Percentiles rank a stretch among this genome's conserved stretches.
These are phyloP conservation scores for Colletotrichum theobromicola DNA, from an alignment of 2,329 filamentous ascomycete species.

Conservation along the genomic window DNA sequence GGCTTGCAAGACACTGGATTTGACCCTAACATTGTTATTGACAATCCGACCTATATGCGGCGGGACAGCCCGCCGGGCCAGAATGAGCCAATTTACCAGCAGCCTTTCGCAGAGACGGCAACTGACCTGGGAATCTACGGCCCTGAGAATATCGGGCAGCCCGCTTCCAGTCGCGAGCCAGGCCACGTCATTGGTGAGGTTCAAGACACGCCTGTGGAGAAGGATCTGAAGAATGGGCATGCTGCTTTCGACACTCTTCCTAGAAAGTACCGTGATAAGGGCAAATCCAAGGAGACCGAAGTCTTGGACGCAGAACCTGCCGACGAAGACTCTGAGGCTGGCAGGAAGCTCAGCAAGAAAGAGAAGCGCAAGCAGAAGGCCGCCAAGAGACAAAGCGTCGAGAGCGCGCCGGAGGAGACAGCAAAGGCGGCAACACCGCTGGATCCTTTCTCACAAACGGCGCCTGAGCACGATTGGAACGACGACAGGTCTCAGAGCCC, in stretches of 20 bases:
- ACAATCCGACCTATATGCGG: slow-evolving; percentile 67
- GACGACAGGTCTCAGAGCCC: slow-evolving; percentile 1
- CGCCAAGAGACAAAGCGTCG: slow-evolving; percentile 38
- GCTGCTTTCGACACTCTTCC: slow-evolving; percentile 32
- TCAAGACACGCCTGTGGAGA: slow-evolving; percentile 39
- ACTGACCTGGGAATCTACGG: slow-evolving; percentile 42
- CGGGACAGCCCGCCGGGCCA: slow-evolving; percentile 69
- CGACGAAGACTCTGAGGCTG: slow-evolving; percentile 23
- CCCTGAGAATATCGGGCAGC: slow-evolving; percentile 34
- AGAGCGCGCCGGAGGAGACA: not conserved
- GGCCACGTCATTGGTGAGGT: slow-evolving; percentile 56
- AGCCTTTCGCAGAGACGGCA: slow-evolving; percentile 54
- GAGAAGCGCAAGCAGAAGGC: slow-evolving; percentile 53
- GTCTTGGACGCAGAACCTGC: not conserved
- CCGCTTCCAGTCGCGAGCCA: slow-evolving; percentile 32
- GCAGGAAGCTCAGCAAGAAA: slow-evolving; percentile 49
- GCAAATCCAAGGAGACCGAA: slow-evolving; percentile 27
- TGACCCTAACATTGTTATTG: slow-evolving; percentile 71
- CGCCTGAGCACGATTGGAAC: not conserved
- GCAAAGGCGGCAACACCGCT: not conserved
- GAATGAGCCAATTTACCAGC: slow-evolving; percentile 54
- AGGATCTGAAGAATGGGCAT: not conserved
- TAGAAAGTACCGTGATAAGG: slow-evolving; percentile 23
- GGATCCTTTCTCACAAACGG: not conserved
- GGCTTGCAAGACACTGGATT: slow-evolving; percentile 74